Evolutionary conservation across 257 asterid species (phyloP), one percentile per base, ranked within the genome.

Genomic region (Solanum chmielewskii): DNA sequence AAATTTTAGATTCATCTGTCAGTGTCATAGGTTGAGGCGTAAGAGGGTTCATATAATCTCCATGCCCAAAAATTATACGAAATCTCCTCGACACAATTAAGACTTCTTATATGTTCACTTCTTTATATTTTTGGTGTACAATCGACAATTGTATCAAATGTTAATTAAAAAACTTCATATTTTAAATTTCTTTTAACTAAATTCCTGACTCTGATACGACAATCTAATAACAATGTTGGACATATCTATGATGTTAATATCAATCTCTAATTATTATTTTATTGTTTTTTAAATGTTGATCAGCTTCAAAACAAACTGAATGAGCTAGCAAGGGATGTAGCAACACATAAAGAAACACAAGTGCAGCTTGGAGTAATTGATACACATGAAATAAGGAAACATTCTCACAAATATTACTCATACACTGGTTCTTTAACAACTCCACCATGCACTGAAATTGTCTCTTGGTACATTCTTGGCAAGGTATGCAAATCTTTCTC

Each of bases 401-500:
- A 91, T 18, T 66, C 88, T 3, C 86, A 76, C 89, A 93, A 91
- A 82, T 94, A 93, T 31, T 94, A 92, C 91, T 88, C 41, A 44
- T 94, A 91, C 33, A 13, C 85, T 11, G 97, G 97, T 86, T 94
- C 95, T 71, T 90, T 86, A 12, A 94, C 94, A 37, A 91, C 77
- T 86, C 97, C 97, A 69, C 97, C 97, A 47, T 94, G 95, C 90
- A 47, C 90, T 9, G 94, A 94, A 87, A 62, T 70, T 87, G 83
- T 94, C 21, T 56, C 86, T 47, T 93, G 93, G 73, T 87, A 89
- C 64, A 88, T 94, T 78, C 90, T 90, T 52, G 92, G 89, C n/a
- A 87, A 92, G 93, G 95, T 91, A n/a, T 39, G 27, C 13, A 23
- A 27, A 21, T 2, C 16, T 35, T 49, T 20, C 29, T 12, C 73